phyloP scores from a whole-genome alignment of 352 stramenopile species.

The Globisporangium cylindrosporum region DNA sequence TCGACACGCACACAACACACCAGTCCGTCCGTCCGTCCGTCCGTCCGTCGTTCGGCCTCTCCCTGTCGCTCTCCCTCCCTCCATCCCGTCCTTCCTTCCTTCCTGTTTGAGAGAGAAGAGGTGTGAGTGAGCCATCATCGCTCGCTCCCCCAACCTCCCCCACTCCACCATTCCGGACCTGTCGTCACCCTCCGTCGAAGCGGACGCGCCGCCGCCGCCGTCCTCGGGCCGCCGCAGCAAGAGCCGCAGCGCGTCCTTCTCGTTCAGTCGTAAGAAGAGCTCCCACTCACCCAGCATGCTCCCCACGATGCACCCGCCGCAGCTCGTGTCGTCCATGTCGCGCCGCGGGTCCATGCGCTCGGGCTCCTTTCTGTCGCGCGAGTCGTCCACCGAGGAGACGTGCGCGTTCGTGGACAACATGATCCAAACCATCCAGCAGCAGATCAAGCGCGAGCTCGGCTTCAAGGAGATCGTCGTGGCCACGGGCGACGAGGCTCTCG shows the following conservation, averaged over 20 bases:
- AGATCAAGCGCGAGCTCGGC: constrained; percentile 55
- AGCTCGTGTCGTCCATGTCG: constrained; percentile 33
- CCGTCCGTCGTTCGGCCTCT: background rate
- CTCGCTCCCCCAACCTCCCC: background rate
- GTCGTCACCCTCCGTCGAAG: background rate
- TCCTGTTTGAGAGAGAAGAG: background rate
- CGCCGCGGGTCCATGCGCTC: constrained; percentile 33
- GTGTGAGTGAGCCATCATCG: background rate
- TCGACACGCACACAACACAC: too few relatives aligned
- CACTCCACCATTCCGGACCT: constrained; percentile 5
- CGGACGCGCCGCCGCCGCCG: background rate
- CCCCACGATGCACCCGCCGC: constrained; percentile 33
- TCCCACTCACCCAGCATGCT: constrained; percentile 21
- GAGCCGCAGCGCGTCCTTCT: constrained; percentile 6
- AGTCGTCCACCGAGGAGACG: constrained; percentile 57
- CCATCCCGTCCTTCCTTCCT: background rate
- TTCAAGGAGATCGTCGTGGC: constrained; percentile 67
- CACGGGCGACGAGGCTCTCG: constrained; percentile 40
- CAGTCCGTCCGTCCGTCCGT: too few relatives aligned
- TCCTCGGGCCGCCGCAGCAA: background rate
- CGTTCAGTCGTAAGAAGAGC: constrained; percentile 9
- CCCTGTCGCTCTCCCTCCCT: background rate
- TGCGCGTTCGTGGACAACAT: constrained; percentile 60
- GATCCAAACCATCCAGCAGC: constrained; percentile 60
- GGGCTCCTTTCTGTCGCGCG: constrained; percentile 23